phyloP scores from a whole-genome alignment of 768 basidiomycete genomes.

The Cystobasidiopsis lactophilus region DNA sequence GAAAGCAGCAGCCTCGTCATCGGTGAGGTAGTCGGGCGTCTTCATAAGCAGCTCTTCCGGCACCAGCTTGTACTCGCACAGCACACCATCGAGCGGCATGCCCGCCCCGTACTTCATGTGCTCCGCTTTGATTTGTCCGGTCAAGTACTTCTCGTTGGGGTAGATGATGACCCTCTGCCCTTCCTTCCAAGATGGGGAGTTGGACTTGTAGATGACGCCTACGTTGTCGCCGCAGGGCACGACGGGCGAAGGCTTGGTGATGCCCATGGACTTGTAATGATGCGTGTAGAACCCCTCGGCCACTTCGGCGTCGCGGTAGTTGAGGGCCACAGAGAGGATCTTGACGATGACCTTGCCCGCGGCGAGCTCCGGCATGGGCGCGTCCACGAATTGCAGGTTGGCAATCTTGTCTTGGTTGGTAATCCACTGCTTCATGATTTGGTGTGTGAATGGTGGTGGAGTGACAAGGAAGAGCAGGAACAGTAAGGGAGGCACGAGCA shows the following conservation, averaged over 20 bases:
- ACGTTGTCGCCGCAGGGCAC: neutral
- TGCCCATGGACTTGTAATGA: neutral
- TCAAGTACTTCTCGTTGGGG: neutral
- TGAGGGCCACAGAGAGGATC: conserved; percentile 21
- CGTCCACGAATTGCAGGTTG: conserved; percentile 17
- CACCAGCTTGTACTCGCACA: neutral
- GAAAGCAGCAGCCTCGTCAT: neutral
- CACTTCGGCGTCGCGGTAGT: conserved; percentile 21
- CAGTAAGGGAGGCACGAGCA: too few species aligned
- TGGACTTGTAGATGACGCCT: neutral
- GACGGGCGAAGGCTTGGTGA: neutral
- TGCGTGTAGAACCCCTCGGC: neutral
- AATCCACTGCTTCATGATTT: too few species aligned
- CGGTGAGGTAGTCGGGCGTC: neutral
- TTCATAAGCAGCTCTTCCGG: neutral
- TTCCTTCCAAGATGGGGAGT: neutral
- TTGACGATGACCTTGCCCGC: conserved; percentile 23
- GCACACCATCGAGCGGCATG: neutral
- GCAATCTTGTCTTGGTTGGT: conserved; percentile 17
- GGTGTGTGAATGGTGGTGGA: too few species aligned
- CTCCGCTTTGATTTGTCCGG: neutral
- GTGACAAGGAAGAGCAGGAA: too few species aligned
- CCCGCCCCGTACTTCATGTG: neutral
- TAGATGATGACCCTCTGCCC: neutral
- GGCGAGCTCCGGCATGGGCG: conserved; percentile 19